phyloP scores from a whole-genome alignment of 2,329 filamentous ascomycete genomes.

The Thyridium curvatum region DNA sequence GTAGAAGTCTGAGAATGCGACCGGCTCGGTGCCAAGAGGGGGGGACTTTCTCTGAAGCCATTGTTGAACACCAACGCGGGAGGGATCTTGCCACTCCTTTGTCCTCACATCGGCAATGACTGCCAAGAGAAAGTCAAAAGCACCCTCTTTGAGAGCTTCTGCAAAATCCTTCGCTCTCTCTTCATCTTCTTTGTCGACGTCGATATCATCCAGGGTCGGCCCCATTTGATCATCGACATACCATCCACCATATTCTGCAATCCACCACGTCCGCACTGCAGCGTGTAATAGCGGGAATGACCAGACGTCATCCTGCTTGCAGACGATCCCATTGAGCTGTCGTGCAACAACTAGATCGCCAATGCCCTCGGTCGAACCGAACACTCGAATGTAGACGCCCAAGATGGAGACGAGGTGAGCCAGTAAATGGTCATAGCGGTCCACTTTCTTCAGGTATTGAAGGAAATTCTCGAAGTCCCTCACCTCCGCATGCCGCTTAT shows the following conservation, averaged over 20 bases:
- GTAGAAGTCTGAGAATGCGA: constrained; percentile 66
- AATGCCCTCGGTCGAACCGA: constrained; percentile 70
- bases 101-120: constrained; percentile 76
- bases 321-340: constrained; percentile 62
- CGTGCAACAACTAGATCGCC: constrained; percentile 63
- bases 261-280: constrained; percentile 76
- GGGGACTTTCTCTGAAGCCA: constrained; percentile 79
- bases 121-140: constrained; percentile 85
- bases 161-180: constrained; percentile 68
- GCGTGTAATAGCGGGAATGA: constrained; percentile 70
- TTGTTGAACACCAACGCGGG: constrained; percentile 72
- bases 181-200: constrained; percentile 63
- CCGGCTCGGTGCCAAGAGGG: constrained; percentile 58
- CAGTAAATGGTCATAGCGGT: constrained; percentile 66
- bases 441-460: constrained; percentile 58
- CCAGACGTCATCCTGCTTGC: constrained; percentile 63
- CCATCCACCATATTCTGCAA: constrained; percentile 87
- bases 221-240: constrained; percentile 68
- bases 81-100: constrained; percentile 81
- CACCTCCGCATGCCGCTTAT: constrained; percentile 62
- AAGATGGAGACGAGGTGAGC: constrained; percentile 76
- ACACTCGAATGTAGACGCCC: constrained; percentile 68
- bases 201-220: constrained; percentile 52
- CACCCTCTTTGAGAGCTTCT: constrained; percentile 77
- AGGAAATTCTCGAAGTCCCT: constrained; percentile 72